phyloP scores from a whole-genome alignment of 148 eudicot genomes.

The Polygonum maritimum region DNA sequence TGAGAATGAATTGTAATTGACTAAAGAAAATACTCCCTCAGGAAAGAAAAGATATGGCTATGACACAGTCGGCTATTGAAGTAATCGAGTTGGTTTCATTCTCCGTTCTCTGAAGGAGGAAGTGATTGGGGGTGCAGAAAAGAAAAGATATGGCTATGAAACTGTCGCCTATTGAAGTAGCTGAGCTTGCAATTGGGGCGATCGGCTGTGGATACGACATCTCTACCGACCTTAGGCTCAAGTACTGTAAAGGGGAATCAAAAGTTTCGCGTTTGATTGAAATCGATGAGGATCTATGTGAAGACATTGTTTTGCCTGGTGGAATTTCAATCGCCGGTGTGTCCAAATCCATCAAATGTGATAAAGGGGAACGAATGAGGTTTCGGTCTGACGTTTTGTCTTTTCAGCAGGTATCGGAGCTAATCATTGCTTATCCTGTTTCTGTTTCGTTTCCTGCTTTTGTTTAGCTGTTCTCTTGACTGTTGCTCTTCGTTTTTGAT shows the following conservation, averaged over 20 bases:
- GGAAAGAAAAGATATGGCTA: no score
- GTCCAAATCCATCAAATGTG: slow-evolving; percentile 70
- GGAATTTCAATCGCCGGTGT: slow-evolving; percentile 57
- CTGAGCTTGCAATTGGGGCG: slow-evolving; percentile 70
- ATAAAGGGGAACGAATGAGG: slow-evolving; percentile 89
- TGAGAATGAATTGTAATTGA: no score
- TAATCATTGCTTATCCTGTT: background rate
- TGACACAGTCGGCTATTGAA: no score
- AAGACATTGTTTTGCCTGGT: slow-evolving; percentile 71
- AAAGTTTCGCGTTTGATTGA: slow-evolving; percentile 55
- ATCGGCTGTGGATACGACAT: slow-evolving; percentile 87
- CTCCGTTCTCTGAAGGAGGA: background rate
- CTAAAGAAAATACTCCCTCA: no score
- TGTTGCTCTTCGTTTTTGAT: background rate
- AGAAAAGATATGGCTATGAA: slow-evolving; percentile 54
- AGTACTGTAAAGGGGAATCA: slow-evolving; percentile 67
- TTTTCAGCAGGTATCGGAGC: slow-evolving; percentile 80
- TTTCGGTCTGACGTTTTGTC: slow-evolving; percentile 85
- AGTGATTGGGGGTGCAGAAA: background rate
- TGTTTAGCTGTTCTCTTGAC: background rate
- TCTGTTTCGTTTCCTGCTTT: background rate
- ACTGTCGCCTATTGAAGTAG: slow-evolving; percentile 61
- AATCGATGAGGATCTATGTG: slow-evolving; percentile 58
- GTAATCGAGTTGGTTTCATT: no score
- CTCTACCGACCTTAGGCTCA: slow-evolving; percentile 74